A percentile compares a stretch with the other conserved stretches of the same genome.
These are phyloP conservation scores for Tetrahymena borealis DNA, from an alignment of 73 alveolate genomes.

Conservation along the genomic window DNA sequence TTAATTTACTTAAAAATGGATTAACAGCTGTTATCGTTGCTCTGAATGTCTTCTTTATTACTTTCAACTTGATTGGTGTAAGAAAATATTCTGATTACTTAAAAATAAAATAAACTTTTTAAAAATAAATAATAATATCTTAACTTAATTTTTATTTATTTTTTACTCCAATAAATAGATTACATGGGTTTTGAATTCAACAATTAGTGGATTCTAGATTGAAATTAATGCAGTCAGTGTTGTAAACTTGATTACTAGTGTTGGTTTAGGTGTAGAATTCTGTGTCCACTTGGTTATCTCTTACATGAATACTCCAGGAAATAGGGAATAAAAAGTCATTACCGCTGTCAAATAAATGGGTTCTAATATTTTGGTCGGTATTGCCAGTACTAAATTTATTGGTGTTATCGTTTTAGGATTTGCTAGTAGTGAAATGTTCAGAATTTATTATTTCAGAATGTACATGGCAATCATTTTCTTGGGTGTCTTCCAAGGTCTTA, in stretches of 20 bases:
- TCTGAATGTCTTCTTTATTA: slow-evolving; percentile 63
- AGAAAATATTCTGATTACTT: too few species aligned
- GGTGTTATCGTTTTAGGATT: slow-evolving; percentile 89
- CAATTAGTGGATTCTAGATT: slow-evolving; percentile 65
- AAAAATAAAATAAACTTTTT: too few species aligned
- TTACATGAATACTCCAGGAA: slow-evolving; percentile 69
- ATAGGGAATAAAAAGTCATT: slow-evolving; percentile 71
- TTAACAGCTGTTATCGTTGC: slow-evolving; percentile 73
- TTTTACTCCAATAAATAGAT: slow-evolving; percentile 61
- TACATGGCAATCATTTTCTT: slow-evolving; percentile 71
- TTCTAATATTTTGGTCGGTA: slow-evolving; percentile 81
- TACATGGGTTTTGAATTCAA: slow-evolving; percentile 60
- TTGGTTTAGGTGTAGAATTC: slow-evolving; percentile 91
- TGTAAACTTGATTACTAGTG: slow-evolving; percentile 77
- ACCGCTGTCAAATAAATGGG: slow-evolving; percentile 81
- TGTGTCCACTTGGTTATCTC: slow-evolving; percentile 83
- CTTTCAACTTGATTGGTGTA: slow-evolving; percentile 79
- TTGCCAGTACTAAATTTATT: slow-evolving; percentile 81
- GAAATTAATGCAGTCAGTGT: slow-evolving; percentile 93
- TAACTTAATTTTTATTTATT: slow-evolving; percentile 52
- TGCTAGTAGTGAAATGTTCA: slow-evolving; percentile 81
- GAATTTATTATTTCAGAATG: slow-evolving; percentile 91
- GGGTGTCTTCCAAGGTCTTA: slow-evolving; percentile 74
- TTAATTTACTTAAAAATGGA: slow-evolving; percentile 64
- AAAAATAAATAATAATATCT: slow-evolving; percentile 61